These are phyloP conservation scores for Neoarthrinium moseri DNA, from an alignment of 2,329 filamentous ascomycete species.

Conservation along the genomic window DNA sequence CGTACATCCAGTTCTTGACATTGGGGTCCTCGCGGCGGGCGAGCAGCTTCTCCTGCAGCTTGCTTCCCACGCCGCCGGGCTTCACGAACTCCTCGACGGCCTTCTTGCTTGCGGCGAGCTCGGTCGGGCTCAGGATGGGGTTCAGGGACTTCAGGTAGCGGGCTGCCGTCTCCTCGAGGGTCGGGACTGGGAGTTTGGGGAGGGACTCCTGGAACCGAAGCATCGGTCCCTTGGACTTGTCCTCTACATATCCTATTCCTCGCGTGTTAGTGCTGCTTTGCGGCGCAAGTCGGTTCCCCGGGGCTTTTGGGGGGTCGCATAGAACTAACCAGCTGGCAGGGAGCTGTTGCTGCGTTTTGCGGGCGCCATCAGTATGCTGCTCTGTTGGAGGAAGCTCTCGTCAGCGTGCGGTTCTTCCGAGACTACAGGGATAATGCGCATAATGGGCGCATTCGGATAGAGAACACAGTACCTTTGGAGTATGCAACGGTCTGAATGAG, in stretches of 20 bases:
- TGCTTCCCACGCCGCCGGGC: slow-evolving; percentile 79
- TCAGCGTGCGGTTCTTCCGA: slow-evolving; percentile 14
- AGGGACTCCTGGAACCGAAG: slow-evolving; percentile 85
- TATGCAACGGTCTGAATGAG: slow-evolving; percentile 20
- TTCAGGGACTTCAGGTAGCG: slow-evolving; percentile 80
- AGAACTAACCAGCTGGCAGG: slow-evolving; percentile 46
- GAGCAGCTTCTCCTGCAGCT: slow-evolving; percentile 83
- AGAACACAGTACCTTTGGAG: slow-evolving; percentile 21
- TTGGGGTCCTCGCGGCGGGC: slow-evolving; percentile 77
- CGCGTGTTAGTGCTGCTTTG: neutral
- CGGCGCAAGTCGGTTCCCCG: neutral
- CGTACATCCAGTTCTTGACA: slow-evolving; percentile 88
- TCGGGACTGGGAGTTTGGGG: slow-evolving; percentile 74
- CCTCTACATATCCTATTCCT: slow-evolving; percentile 70
- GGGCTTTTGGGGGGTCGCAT: neutral
- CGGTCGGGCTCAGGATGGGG: slow-evolving; percentile 66
- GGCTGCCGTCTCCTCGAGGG: slow-evolving; percentile 76
- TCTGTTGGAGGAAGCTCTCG: slow-evolving; percentile 25
- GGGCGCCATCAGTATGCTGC: slow-evolving; percentile 45
- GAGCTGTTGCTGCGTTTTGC: slow-evolving; percentile 57
- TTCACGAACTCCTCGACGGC: slow-evolving; percentile 86
- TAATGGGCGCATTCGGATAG: neutral
- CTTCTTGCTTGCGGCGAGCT: slow-evolving; percentile 72
- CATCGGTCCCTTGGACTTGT: slow-evolving; percentile 76
- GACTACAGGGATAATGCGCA: too few relatives aligned